Conservation (phyloP, 176 grass and related monocot species). For the Typha latifolia region DNA sequence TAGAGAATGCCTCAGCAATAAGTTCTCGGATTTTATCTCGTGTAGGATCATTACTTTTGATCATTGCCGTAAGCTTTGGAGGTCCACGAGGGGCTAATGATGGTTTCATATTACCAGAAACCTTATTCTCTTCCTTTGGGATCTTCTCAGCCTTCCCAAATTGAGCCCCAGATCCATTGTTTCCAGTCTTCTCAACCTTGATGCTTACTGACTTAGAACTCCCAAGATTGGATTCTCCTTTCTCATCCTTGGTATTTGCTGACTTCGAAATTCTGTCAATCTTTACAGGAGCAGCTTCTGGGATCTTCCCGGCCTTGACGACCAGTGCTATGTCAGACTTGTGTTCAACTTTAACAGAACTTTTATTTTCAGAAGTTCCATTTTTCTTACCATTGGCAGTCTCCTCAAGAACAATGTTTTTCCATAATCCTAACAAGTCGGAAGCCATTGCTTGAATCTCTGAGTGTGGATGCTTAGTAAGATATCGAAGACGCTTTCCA, state of each 20-base stretch:
- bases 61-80: conserved; percentile 48
- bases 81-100: conserved; percentile 19
- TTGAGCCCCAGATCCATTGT: not conserved
- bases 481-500: conserved; percentile 61
- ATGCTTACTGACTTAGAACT: not conserved
- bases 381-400: conserved; percentile 51
- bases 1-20: conserved; percentile 68
- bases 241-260: not conserved
- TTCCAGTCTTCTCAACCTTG: not conserved
- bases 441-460: conserved; percentile 51
- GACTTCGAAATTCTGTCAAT: conserved; percentile 12
- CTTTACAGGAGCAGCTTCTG: conserved; percentile 6
- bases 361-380: conserved; percentile 32
- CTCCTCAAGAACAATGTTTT: conserved; percentile 77
- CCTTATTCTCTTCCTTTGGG: not conserved
- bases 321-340: conserved; percentile 14
- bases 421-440: conserved; percentile 71
- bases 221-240: not conserved
- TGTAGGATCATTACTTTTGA: conserved; percentile 58
- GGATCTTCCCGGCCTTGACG: not conserved
- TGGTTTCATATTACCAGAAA: conserved; percentile 11
- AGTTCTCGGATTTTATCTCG: conserved; percentile 71
- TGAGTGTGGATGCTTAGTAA: conserved; percentile 71
- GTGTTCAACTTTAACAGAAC: conserved; percentile 16
- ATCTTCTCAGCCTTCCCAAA: not conserved